Percentiles rank a stretch among this genome's conserved stretches.
phyloP scores from a whole-genome alignment of 2,329 filamentous ascomycete species.

The Calycina herbarum region DNA sequence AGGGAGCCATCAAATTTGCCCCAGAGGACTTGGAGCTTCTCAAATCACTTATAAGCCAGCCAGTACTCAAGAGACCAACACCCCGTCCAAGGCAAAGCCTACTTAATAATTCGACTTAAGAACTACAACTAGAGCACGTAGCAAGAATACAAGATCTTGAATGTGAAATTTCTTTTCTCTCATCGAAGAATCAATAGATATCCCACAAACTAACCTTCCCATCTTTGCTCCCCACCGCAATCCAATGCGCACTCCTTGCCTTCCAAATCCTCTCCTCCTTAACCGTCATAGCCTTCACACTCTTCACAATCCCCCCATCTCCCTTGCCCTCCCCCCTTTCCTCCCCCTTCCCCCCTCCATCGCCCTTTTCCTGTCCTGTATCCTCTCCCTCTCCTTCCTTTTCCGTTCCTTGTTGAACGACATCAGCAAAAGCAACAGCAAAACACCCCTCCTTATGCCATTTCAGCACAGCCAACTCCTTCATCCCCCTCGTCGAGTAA shows the following conservation, averaged over 20 bases:
- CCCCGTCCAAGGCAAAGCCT: too few relatives aligned
- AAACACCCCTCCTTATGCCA: constrained; percentile 93
- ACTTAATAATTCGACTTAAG: too few relatives aligned
- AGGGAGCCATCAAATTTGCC: too few relatives aligned
- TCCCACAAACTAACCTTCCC: constrained; percentile 96
- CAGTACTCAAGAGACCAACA: too few relatives aligned
- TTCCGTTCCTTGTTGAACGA: constrained; percentile 28
- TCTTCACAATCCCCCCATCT: too few relatives aligned
- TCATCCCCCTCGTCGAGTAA: constrained; percentile 77
- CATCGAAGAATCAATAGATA: constrained; percentile 61
- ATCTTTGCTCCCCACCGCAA: constrained; percentile 89
- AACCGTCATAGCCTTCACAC: constrained; percentile 48
- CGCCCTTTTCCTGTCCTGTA: background rate
- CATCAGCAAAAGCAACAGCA: constrained; percentile 68
- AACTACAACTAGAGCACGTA: too few relatives aligned
- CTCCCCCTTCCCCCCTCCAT: constrained; percentile 8
- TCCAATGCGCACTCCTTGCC: constrained; percentile 76
- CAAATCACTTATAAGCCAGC: too few relatives aligned
- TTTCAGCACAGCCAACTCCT: constrained; percentile 86
- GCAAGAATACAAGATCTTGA: too few relatives aligned
- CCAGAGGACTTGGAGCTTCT: too few relatives aligned
- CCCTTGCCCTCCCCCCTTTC: constrained; percentile 17
- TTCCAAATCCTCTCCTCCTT: constrained; percentile 63
- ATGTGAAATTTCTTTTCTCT: background rate
- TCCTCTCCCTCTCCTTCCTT: background rate